Conservation (phyloP, 768 basidiomycete species). For the Ramaria rubella region DNA sequence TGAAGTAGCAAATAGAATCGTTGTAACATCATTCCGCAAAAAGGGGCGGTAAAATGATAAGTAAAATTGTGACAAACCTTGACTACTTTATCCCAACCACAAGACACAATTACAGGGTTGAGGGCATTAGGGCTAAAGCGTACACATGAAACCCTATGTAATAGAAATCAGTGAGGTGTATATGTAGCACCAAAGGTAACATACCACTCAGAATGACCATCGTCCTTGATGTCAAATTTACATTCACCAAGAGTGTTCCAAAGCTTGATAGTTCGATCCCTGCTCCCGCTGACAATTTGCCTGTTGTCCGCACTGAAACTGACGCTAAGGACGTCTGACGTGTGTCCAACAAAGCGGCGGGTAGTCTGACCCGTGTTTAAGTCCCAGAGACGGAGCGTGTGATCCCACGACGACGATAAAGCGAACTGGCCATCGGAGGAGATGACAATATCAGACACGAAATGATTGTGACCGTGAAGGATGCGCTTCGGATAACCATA, state of each 20-base stretch:
- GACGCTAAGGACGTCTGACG: slow-evolving; percentile 95
- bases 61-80: slow-evolving; percentile 58
- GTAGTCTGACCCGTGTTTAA: slow-evolving; percentile 96
- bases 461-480: slow-evolving; percentile 98
- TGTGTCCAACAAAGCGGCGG: slow-evolving; percentile 96
- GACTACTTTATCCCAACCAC: slow-evolving; percentile 99
- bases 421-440: slow-evolving; percentile 99
- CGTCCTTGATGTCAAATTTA: slow-evolving; percentile 99
- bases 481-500: slow-evolving; percentile 98
- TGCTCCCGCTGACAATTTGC: slow-evolving; percentile 97
- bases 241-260: slow-evolving; percentile 99
- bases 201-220: slow-evolving; percentile 93
- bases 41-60: slow-evolving; percentile 9
- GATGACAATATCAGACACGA: slow-evolving; percentile 97
- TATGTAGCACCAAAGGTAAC: slow-evolving; percentile 10
- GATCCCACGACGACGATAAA: slow-evolving; percentile 98
- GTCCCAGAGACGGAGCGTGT: slow-evolving; percentile 99
- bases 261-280: slow-evolving; percentile 96
- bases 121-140: slow-evolving; percentile 96
- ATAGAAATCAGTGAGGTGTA: slow-evolving; percentile 3
- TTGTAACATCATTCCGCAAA: slow-evolving; percentile 31
- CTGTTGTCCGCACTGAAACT: slow-evolving; percentile 99
- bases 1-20: slow-evolving; percentile 86
- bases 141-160: slow-evolving; percentile 89
- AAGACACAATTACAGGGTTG: slow-evolving; percentile 98